Conservation (phyloP, 2,329 filamentous ascomycete species). For the Penicillium sp. region DNA sequence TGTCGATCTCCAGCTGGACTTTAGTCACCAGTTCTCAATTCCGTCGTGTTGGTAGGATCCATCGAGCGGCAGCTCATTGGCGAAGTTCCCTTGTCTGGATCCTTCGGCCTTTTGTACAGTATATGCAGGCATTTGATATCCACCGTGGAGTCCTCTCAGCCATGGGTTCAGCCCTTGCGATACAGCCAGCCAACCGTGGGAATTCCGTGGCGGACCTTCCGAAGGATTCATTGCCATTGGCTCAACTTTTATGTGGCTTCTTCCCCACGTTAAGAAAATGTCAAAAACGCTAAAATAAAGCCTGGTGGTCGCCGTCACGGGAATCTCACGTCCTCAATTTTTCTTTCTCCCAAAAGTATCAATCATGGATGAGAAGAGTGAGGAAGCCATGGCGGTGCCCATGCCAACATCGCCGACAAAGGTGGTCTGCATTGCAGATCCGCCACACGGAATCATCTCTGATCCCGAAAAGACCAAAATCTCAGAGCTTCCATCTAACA, state of each 20-base stretch:
- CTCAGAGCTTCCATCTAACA: neutral
- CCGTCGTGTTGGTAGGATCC: slow-evolving; percentile 4
- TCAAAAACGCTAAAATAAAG: neutral
- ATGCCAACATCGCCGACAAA: slow-evolving; percentile 1
- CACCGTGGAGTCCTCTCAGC: slow-evolving; percentile 5
- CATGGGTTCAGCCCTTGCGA: slow-evolving; percentile 3
- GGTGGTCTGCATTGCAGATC: slow-evolving; percentile 5
- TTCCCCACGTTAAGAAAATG: slow-evolving; percentile 3
- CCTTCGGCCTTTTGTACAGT: neutral
- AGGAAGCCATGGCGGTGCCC: slow-evolving; percentile 5
- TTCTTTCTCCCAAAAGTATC: neutral
- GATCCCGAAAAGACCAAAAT: neutral
- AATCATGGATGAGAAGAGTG: slow-evolving; percentile 18
- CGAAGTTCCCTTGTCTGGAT: neutral
- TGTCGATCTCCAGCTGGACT: slow-evolving; percentile 9
- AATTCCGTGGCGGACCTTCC: neutral
- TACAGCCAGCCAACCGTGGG: slow-evolving; percentile 8
- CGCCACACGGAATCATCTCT: neutral
- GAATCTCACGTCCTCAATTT: neutral
- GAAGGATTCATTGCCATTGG: neutral
- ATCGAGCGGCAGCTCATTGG: slow-evolving; percentile 3
- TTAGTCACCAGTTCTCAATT: slow-evolving; percentile 7
- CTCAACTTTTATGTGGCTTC: slow-evolving; percentile 2
- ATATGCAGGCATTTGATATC: slow-evolving; percentile 6
- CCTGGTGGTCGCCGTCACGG: neutral